phyloP scores from a whole-genome alignment of 2,329 filamentous ascomycete genomes.

The Gnomoniopsis sp. region DNA sequence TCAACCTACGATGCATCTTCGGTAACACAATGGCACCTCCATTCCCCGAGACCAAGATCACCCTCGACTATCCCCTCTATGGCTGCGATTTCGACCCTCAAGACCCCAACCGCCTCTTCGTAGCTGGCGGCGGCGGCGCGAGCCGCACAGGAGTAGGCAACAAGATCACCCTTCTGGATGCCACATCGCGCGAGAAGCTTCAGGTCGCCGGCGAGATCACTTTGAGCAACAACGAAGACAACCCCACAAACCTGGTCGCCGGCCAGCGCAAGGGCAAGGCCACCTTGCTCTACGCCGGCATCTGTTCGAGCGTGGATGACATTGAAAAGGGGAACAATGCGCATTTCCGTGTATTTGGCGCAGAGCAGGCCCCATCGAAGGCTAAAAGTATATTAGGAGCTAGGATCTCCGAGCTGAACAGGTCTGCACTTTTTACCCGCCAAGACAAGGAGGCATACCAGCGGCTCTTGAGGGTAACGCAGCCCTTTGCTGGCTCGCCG shows the following conservation, averaged over 20 bases:
- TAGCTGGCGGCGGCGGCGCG: slow-evolving; percentile 84
- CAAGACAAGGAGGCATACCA: slow-evolving; percentile 56
- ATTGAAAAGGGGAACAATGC: slow-evolving; percentile 75
- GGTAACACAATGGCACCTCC: slow-evolving; percentile 23
- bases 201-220: slow-evolving; percentile 69
- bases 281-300: slow-evolving; percentile 66
- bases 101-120: slow-evolving; percentile 71
- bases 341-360: slow-evolving; percentile 74
- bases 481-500: slow-evolving; percentile 47
- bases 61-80: slow-evolving; percentile 80
- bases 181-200: slow-evolving; percentile 61
- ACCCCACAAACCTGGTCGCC: slow-evolving; percentile 76
- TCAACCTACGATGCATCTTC: slow-evolving; percentile 3
- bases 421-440: slow-evolving; percentile 49
- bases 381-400: slow-evolving; percentile 30
- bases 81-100: slow-evolving; percentile 84
- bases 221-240: slow-evolving; percentile 82
- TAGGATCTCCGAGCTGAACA: slow-evolving; percentile 50
- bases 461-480: slow-evolving; percentile 53
- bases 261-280: slow-evolving; percentile 56
- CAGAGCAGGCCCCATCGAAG: slow-evolving; percentile 37
- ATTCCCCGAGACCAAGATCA: slow-evolving; percentile 55
- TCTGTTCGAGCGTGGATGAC: slow-evolving; percentile 75
- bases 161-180: slow-evolving; percentile 75
- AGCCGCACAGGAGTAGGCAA: slow-evolving; percentile 79